Percentiles rank a stretch among this genome's conserved stretches.
Evolutionary conservation across 2,329 filamentous ascomycete genomes (phyloP).

Genomic region (Cryphonectria nitschkei): DNA sequence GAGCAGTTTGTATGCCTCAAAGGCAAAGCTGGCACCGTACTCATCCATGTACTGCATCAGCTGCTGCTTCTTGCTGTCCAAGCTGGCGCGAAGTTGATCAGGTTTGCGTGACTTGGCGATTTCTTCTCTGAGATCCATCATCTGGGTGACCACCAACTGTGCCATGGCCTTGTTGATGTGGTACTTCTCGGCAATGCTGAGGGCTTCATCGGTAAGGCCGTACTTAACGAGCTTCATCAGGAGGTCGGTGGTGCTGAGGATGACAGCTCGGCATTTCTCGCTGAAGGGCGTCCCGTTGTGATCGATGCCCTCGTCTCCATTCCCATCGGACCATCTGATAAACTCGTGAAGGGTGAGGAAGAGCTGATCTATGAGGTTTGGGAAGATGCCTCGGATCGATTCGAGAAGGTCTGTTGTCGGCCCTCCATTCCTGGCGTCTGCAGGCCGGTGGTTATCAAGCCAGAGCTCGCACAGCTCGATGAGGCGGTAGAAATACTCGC

Average conservation of each 20-base stretch:
- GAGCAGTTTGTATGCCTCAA: constrained; percentile 79
- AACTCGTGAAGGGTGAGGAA: constrained; percentile 58
- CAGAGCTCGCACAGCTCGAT: constrained; percentile 61
- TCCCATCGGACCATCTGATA: constrained; percentile 53
- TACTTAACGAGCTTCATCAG: constrained; percentile 57
- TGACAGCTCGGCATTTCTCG: constrained; percentile 48
- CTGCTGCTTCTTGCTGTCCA: constrained; percentile 52
- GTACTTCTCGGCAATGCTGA: constrained; percentile 63
- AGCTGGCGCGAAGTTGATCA: constrained; percentile 47
- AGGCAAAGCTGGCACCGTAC: constrained; percentile 69
- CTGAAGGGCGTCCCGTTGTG: constrained; percentile 54
- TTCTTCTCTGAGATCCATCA: constrained; percentile 46
- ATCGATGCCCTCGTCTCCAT: constrained; percentile 49
- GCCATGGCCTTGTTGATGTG: constrained; percentile 59
- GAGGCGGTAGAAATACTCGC: constrained; percentile 64
- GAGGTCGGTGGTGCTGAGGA: constrained; percentile 41
- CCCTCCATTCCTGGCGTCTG: constrained; percentile 28
- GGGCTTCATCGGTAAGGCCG: constrained; percentile 60
- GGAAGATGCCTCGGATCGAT: constrained; percentile 52
- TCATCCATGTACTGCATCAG: constrained; percentile 60
- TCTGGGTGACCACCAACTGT: constrained; percentile 58
- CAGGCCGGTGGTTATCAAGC: constrained; percentile 51
- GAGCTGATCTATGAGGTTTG: constrained; percentile 58
- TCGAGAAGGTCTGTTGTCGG: constrained; percentile 48
- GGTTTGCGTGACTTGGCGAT: constrained; percentile 39